These are phyloP conservation scores for Solanum lignicaule DNA, from an alignment of 257 asterid genomes.

Conservation along the genomic window DNA sequence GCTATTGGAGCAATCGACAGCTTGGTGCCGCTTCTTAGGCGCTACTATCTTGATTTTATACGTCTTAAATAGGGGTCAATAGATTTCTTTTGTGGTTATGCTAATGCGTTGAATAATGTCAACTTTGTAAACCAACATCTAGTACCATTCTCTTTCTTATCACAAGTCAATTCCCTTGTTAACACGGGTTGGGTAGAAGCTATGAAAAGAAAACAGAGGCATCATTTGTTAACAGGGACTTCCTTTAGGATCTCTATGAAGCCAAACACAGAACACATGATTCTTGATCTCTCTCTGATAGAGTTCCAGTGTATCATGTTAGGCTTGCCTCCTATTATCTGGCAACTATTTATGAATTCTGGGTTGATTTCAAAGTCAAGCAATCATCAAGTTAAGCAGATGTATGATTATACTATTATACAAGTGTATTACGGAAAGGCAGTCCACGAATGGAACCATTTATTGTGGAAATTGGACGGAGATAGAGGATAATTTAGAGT, in stretches of 20 bases:
- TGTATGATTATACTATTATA: neutral
- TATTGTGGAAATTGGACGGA: neutral
- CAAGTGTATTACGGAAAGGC: neutral
- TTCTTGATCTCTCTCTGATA: neutral
- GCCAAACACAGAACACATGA: neutral
- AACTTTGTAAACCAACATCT: neutral
- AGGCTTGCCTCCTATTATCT: neutral
- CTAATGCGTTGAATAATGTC: neutral
- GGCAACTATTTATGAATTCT: neutral
- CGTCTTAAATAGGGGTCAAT: neutral
- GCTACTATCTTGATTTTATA: neutral
- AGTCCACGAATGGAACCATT: neutral
- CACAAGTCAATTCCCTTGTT: neutral
- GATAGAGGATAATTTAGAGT: neutral
- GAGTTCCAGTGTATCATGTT: neutral
- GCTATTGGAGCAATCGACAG: neutral
- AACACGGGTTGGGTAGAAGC: neutral
- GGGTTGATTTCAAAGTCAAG: neutral
- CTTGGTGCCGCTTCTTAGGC: neutral
- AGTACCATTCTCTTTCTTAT: neutral
- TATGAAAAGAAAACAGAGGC: neutral
- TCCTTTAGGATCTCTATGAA: neutral
- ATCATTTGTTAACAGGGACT: neutral
- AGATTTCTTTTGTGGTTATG: neutral
- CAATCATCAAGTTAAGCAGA: neutral